Percentiles rank a stretch among this genome's conserved stretches.
phyloP scores from a whole-genome alignment of 164 flowering plant genomes.

The Nymphaea thermarum region DNA sequence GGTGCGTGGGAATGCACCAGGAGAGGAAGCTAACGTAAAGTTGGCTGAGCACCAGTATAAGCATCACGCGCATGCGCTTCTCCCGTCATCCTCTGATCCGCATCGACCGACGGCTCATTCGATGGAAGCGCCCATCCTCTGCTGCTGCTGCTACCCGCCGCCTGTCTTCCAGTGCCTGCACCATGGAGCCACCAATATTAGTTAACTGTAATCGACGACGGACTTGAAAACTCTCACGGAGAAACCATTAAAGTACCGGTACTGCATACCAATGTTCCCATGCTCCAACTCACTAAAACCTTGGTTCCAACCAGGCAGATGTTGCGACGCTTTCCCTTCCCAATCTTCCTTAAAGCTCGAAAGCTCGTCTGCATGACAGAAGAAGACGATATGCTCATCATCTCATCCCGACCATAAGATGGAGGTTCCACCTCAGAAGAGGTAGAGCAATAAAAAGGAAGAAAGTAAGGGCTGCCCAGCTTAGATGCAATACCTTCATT shows the following conservation, averaged over 20 bases:
- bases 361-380: constrained; percentile 46
- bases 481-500: constrained; percentile 45
- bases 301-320: constrained; percentile 60
- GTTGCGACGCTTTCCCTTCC: constrained; percentile 45
- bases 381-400: not conserved
- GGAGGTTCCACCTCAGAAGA: too few relatives aligned
- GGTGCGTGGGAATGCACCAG: too few relatives aligned
- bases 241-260: not conserved
- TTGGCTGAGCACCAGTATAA: not conserved
- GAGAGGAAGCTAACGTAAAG: not conserved
- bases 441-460: not conserved
- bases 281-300: constrained; percentile 9
- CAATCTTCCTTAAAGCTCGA: constrained; percentile 62
- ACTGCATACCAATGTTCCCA: constrained; percentile 20
- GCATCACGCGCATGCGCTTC: not conserved
- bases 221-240: not conserved
- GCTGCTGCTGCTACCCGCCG: not conserved
- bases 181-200: not conserved
- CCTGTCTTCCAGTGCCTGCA: not conserved
- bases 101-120: not conserved
- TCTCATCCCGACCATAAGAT: too few relatives aligned
- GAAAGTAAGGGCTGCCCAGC: not conserved
- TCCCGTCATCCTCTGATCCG: not conserved
- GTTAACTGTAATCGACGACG: too few relatives aligned
- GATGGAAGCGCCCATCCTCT: not conserved